phyloP scores from a whole-genome alignment of 2,329 filamentous ascomycete genomes.

The Phoma sp. region DNA sequence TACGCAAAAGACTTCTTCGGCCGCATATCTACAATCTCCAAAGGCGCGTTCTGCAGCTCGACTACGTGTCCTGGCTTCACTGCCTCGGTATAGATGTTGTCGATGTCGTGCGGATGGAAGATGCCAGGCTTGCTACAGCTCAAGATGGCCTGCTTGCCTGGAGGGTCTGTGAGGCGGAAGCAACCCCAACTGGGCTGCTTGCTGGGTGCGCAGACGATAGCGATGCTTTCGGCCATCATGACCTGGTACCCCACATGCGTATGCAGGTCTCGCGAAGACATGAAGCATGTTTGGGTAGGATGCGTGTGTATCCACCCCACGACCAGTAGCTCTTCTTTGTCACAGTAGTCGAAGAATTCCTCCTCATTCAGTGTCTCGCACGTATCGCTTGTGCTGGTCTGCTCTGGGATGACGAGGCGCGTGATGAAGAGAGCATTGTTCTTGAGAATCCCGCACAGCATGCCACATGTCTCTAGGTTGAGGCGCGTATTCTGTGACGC shows the following conservation, averaged over 20 bases:
- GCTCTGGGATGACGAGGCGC: slow-evolving; percentile 86
- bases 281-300: slow-evolving; percentile 94
- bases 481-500: slow-evolving; percentile 76
- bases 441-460: slow-evolving; percentile 87
- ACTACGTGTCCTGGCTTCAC: slow-evolving; percentile 63
- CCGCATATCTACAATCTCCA: slow-evolving; percentile 69
- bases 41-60: slow-evolving; percentile 62
- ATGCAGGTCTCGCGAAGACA: slow-evolving; percentile 92
- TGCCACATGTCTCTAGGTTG: slow-evolving; percentile 93
- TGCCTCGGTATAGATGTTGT: slow-evolving; percentile 80
- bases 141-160: slow-evolving; percentile 83
- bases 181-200: slow-evolving; percentile 84
- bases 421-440: slow-evolving; percentile 94
- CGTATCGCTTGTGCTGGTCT: slow-evolving; percentile 87
- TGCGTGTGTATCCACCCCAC: slow-evolving; percentile 99
- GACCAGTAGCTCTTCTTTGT: slow-evolving; percentile 80
- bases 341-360: slow-evolving; percentile 86
- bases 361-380: slow-evolving; percentile 92
- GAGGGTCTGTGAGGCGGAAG: slow-evolving; percentile 91
- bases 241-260: slow-evolving; percentile 94
- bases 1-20: slow-evolving; percentile 31
- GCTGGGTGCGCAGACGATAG: slow-evolving; percentile 91
- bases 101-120: slow-evolving; percentile 78
- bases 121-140: slow-evolving; percentile 77
- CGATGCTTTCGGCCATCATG: slow-evolving; percentile 95